These are phyloP conservation scores for Gyrodon lividus DNA, from an alignment of 768 basidiomycete species.

Conservation along the genomic window DNA sequence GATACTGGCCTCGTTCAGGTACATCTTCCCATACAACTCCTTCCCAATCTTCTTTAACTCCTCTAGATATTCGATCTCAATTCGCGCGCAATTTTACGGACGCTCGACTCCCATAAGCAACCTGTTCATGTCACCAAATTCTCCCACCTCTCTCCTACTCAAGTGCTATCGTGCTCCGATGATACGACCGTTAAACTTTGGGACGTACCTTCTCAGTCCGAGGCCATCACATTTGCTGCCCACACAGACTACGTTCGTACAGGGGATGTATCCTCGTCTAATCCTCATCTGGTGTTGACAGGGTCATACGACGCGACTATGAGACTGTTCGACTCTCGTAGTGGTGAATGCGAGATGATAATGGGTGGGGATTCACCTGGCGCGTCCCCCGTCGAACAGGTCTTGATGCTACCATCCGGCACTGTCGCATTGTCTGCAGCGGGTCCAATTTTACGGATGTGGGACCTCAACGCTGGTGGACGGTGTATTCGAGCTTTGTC, in stretches of 20 bases:
- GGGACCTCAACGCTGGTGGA: constrained; percentile 93
- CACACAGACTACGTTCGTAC: constrained; percentile 97
- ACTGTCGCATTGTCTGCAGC: constrained; percentile 83
- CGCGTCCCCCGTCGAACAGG: constrained; percentile 79
- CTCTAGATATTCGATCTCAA: constrained; percentile 86
- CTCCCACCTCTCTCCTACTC: constrained; percentile 75
- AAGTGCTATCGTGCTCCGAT: constrained; percentile 92
- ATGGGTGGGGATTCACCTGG: constrained; percentile 49
- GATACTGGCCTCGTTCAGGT: constrained; percentile 88
- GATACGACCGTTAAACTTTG: constrained; percentile 92
- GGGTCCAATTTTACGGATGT: constrained; percentile 89
- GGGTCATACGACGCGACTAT: constrained; percentile 95
- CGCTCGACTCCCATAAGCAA: constrained; percentile 91
- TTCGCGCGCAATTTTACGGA: constrained; percentile 89
- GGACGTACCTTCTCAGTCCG: constrained; percentile 90
- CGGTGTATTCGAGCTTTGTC: constrained; percentile 88
- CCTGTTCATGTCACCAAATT: constrained; percentile 96
- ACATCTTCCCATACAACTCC: not conserved
- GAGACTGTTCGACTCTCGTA: constrained; percentile 82
- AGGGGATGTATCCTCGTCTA: constrained; percentile 79
- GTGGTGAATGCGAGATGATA: constrained; percentile 79
- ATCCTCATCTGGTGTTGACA: constrained; percentile 83
- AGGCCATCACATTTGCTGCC: constrained; percentile 72
- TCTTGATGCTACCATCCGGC: constrained; percentile 88
- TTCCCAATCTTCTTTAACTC: constrained; percentile 3